Evolutionary conservation across 345 rosid genomes (phyloP).

Genomic region (Eucalyptus pauciflora): DNA sequence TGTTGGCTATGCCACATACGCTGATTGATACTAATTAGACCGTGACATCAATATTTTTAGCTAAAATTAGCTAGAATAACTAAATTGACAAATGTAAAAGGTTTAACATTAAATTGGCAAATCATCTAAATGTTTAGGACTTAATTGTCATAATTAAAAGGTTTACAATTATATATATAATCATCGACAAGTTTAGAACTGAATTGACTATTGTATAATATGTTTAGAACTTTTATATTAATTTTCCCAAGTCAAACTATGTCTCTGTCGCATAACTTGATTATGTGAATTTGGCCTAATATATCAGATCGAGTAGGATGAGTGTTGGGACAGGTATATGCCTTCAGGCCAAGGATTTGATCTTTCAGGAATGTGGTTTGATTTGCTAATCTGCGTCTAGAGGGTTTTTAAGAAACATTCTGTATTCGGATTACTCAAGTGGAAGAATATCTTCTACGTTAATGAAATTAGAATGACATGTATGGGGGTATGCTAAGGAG

Average conservation of each 20-base stretch:
- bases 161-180: background rate
- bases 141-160: background rate
- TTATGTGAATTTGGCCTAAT: background rate
- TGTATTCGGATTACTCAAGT: fast-evolving
- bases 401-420: background rate
- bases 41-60: fast-evolving
- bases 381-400: background rate
- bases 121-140: background rate
- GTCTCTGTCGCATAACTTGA: background rate
- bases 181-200: fast-evolving
- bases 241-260: background rate
- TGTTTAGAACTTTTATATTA: background rate
- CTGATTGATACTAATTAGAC: fast-evolving
- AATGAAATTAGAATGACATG: background rate
- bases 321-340: background rate
- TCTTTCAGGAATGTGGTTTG: background rate
- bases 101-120: background rate
- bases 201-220: fast-evolving
- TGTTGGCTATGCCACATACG: fast-evolving
- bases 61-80: background rate
- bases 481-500: background rate
- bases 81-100: background rate
- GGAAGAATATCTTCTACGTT: background rate
- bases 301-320: background rate
- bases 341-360: background rate